These are phyloP conservation scores for Schizosaccharomyces cryophilus DNA, from an alignment of 805 yeast genomes.

Conservation along the genomic window DNA sequence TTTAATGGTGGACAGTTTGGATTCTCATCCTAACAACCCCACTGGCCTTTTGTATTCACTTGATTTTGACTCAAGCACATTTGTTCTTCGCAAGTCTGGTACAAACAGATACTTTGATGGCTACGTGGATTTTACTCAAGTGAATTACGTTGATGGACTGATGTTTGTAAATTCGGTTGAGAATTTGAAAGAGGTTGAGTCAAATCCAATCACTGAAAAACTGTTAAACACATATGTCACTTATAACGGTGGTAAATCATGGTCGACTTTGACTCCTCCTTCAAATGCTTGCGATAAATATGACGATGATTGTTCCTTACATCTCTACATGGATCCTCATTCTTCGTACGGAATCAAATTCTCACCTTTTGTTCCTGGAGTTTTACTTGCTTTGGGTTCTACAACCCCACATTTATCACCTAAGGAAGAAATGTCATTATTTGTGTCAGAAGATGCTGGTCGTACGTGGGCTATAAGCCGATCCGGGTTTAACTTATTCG, in stretches of 20 bases:
- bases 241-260: background rate
- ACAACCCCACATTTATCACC: conserved; percentile 12
- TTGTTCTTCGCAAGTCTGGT: background rate
- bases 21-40: background rate
- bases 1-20: background rate
- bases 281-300: conserved; percentile 4
- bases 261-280: background rate
- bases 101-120: background rate
- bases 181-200: background rate
- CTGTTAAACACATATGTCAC: background rate
- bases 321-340: conserved; percentile 8
- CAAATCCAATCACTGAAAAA: background rate
- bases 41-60: background rate
- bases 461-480: conserved; percentile 36
- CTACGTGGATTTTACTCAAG: background rate
- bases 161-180: background rate
- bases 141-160: background rate
- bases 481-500: conserved; percentile 27
- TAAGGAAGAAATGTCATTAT: conserved; percentile 23
- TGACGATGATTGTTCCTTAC: background rate
- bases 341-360: conserved; percentile 11
- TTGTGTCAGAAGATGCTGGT: conserved; percentile 55
- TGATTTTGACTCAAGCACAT: background rate
- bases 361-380: conserved; percentile 19
- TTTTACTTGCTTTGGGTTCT: conserved; percentile 22